These are phyloP conservation scores for Scytalidium lignicola DNA, from an alignment of 2,329 filamentous ascomycete species.

Conservation along the genomic window DNA sequence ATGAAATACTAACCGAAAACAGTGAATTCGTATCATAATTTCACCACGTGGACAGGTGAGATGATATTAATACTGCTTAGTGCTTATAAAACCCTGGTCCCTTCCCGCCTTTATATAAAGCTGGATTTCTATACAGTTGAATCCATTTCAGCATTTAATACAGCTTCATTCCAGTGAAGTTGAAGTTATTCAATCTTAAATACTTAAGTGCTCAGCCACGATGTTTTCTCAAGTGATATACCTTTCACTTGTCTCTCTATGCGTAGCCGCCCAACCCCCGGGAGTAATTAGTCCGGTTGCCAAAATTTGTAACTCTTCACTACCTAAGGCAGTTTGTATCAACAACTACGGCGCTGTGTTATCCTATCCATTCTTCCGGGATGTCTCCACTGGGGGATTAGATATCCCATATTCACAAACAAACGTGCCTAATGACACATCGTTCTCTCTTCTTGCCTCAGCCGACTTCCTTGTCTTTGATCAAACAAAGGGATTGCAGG, in stretches of 20 bases:
- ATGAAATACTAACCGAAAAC: too few species aligned
- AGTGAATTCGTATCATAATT: too few species aligned
- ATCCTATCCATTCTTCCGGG: conserved; percentile 33
- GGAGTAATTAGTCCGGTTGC: conserved; percentile 25
- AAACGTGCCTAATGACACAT: conserved; percentile 25
- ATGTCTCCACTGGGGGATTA: conserved; percentile 12
- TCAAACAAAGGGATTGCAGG: conserved; percentile 27
- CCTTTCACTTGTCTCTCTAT: neutral
- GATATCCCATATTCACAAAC: neutral
- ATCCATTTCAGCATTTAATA: too few species aligned
- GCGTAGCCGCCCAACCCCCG: conserved; percentile 12
- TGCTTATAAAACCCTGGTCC: too few species aligned
- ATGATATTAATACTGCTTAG: too few species aligned
- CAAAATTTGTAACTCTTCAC: conserved; percentile 19
- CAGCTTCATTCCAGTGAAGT: too few species aligned
- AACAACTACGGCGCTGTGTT: conserved; percentile 29
- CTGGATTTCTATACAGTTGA: too few species aligned
- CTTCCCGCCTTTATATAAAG: too few species aligned
- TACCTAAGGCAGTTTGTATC: conserved; percentile 29
- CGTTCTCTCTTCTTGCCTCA: conserved; percentile 23
- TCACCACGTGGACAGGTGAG: too few species aligned
- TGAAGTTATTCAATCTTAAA: too few species aligned
- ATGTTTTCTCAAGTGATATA: neutral
- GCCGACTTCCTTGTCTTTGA: conserved; percentile 35
- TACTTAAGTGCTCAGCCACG: neutral